These are phyloP conservation scores for Lachancea nothofagi DNA, from an alignment of 805 yeast species.

Conservation along the genomic window DNA sequence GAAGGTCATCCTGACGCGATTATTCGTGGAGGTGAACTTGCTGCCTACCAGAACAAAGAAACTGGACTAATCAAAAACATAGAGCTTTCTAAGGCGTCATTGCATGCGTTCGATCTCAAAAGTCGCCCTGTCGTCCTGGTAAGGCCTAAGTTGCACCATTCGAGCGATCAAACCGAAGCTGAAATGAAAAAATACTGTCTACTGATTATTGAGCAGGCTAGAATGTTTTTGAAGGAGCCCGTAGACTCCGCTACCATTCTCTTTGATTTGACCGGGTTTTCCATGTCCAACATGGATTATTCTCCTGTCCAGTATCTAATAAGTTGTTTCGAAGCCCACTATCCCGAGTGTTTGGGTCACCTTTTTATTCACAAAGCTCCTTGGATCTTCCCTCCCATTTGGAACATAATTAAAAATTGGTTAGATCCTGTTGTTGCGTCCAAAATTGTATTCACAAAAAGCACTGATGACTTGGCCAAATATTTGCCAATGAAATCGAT, in stretches of 20 bases:
- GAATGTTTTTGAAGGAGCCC: constrained; percentile 68
- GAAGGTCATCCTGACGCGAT: constrained; percentile 57
- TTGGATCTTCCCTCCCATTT: constrained; percentile 91
- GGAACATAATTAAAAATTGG: constrained; percentile 92
- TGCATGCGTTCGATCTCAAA: constrained; percentile 66
- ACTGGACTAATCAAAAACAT: constrained; percentile 39
- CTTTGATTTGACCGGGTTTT: constrained; percentile 82
- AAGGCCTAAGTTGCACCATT: constrained; percentile 70
- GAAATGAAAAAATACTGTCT: constrained; percentile 75
- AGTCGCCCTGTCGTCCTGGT: constrained; percentile 78
- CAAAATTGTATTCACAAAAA: constrained; percentile 79
- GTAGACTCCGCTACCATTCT: constrained; percentile 76
- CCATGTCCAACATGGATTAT: constrained; percentile 90
- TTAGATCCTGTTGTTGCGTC: constrained; percentile 94
- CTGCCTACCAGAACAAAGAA: constrained; percentile 42
- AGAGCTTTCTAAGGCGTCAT: constrained; percentile 60
- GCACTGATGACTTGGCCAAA: constrained; percentile 57
- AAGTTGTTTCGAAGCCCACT: constrained; percentile 88
- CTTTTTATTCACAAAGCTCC: constrained; percentile 91
- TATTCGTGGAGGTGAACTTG: constrained; percentile 67
- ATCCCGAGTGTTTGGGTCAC: constrained; percentile 87
- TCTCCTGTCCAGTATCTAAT: constrained; percentile 85
- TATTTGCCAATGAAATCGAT: constrained; percentile 55
- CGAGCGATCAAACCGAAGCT: constrained; percentile 59
- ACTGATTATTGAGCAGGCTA: constrained; percentile 72